These are phyloP conservation scores for Abrus pulchellus DNA, from an alignment of 306 rosid genomes.

Conservation along the genomic window DNA sequence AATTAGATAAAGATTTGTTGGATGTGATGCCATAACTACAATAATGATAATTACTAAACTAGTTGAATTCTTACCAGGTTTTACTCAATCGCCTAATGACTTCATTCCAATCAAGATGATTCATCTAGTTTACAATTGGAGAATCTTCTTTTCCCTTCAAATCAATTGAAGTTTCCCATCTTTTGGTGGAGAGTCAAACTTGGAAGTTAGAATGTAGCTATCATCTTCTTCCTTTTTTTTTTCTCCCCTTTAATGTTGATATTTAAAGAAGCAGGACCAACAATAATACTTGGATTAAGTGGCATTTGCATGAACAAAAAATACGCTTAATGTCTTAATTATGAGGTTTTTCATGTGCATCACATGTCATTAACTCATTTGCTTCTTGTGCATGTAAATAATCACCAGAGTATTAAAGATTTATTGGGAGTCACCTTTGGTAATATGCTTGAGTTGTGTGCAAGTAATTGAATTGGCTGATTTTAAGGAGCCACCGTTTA, in stretches of 20 bases:
- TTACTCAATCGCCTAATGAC: slow-evolving; percentile 35
- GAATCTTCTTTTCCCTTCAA: slow-evolving; percentile 54
- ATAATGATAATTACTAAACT: slow-evolving; percentile 46
- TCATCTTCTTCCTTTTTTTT: slow-evolving; percentile 49
- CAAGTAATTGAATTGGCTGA: neutral
- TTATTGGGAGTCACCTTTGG: slow-evolving; percentile 14
- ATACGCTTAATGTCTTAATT: slow-evolving; percentile 18
- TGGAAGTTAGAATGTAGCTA: slow-evolving; percentile 60
- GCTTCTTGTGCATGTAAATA: slow-evolving; percentile 21
- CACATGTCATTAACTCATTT: slow-evolving; percentile 25
- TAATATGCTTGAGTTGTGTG: neutral
- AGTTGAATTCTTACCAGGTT: slow-evolving; percentile 37
- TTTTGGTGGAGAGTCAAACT: slow-evolving; percentile 53
- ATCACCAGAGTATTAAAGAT: neutral
- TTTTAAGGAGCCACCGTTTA: neutral
- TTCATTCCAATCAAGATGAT: slow-evolving; percentile 41
- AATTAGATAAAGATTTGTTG: slow-evolving; percentile 1
- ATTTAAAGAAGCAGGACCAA: slow-evolving; percentile 48
- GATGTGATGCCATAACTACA: slow-evolving; percentile 52
- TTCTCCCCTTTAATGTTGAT: slow-evolving; percentile 28
- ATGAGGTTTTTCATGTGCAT: slow-evolving; percentile 22
- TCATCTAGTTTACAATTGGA: slow-evolving; percentile 32
- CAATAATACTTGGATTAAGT: slow-evolving; percentile 8
- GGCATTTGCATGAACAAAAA: slow-evolving; percentile 42
- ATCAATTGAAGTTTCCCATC: slow-evolving; percentile 40